Evolutionary conservation across 2,329 filamentous ascomycete genomes (phyloP).

Genomic region (Kalmusia sp.): DNA sequence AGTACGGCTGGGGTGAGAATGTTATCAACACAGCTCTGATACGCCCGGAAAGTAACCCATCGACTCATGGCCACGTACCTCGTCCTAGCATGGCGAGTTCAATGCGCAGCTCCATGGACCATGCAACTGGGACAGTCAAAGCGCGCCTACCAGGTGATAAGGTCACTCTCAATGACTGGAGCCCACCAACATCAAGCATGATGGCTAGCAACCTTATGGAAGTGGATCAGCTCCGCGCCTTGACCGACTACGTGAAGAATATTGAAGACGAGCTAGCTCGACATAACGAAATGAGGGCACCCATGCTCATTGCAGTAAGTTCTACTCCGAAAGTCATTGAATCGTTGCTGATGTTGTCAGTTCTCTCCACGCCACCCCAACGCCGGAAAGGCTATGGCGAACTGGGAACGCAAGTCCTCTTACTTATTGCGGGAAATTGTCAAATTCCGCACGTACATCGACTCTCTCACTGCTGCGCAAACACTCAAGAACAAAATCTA

Average conservation of each 20-base stretch:
- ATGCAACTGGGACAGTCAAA: slow-evolving; percentile 63
- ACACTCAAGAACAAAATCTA: slow-evolving; percentile 75
- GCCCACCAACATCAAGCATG: slow-evolving; percentile 87
- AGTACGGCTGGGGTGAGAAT: slow-evolving; percentile 93
- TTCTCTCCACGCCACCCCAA: slow-evolving; percentile 88
- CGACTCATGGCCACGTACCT: slow-evolving; percentile 43
- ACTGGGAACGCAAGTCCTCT: slow-evolving; percentile 96
- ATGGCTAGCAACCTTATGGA: slow-evolving; percentile 81
- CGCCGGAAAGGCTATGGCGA: slow-evolving; percentile 82
- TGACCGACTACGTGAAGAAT: slow-evolving; percentile 80
- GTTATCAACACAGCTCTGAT: slow-evolving; percentile 69
- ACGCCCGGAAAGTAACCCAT: slow-evolving; percentile 45
- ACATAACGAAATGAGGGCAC: slow-evolving; percentile 86
- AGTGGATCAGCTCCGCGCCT: slow-evolving; percentile 77
- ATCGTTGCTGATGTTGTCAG: slow-evolving; percentile 38
- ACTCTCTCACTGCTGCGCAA: slow-evolving; percentile 77
- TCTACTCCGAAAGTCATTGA: slow-evolving; percentile 1
- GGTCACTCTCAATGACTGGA: slow-evolving; percentile 85
- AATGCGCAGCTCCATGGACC: slow-evolving; percentile 65
- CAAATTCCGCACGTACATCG: slow-evolving; percentile 95
- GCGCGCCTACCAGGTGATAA: slow-evolving; percentile 83
- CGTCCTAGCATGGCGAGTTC: slow-evolving; percentile 67
- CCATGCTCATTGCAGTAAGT: slow-evolving; percentile 81
- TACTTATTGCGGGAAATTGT: slow-evolving; percentile 93
- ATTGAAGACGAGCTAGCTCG: slow-evolving; percentile 85